Conservation (phyloP, 2,329 filamentous ascomycete genomes). For the Penicillium sp. region DNA sequence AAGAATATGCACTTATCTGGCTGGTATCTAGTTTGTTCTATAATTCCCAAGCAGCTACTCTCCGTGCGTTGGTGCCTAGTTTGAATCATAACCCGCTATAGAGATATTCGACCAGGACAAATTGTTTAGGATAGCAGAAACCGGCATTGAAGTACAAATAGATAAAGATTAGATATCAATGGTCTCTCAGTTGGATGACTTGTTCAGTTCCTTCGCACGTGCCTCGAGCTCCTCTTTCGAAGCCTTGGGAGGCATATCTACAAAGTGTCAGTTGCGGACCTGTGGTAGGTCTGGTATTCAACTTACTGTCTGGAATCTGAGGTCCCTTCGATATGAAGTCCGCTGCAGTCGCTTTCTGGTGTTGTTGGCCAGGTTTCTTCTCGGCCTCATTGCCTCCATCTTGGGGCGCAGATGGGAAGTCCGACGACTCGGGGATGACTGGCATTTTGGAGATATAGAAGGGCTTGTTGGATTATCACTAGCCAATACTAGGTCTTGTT, state of each 20-base stretch:
- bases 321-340: conserved; percentile 46
- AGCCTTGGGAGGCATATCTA: conserved; percentile 44
- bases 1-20: not conserved
- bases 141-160: not conserved
- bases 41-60: not conserved
- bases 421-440: conserved; percentile 29
- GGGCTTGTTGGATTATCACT: not conserved
- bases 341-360: conserved; percentile 31
- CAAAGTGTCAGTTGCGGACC: not conserved
- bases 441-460: conserved; percentile 25
- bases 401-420: conserved; percentile 21
- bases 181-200: not conserved
- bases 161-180: not conserved
- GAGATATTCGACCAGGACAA: not conserved
- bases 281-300: not conserved
- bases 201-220: conserved; percentile 63
- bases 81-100: not conserved
- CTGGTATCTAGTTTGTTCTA: not conserved
- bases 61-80: not conserved
- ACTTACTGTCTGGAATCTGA: conserved; percentile 42
- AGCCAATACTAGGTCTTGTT: not conserved
- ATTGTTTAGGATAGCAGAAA: not conserved
- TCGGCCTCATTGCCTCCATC: conserved; percentile 19
- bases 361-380: conserved; percentile 33
- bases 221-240: conserved; percentile 66